Base-by-base conservation (phyloP, 768 basidiomycete genomes). In the Rickenella mellea region DNA sequence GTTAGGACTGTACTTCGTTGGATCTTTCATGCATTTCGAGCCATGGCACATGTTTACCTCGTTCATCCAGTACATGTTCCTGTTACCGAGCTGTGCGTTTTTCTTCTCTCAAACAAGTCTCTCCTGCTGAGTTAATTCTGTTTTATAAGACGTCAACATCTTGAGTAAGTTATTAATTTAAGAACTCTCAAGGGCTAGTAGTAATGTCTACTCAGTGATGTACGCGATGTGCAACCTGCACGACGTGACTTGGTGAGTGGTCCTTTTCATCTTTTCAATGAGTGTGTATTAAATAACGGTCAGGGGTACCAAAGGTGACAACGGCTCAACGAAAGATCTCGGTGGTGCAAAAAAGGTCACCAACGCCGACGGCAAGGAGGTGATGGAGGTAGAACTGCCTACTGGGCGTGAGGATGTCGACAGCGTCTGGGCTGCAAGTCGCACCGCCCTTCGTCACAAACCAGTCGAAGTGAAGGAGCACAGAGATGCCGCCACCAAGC, bases 31-130 rank as follows among this genome's bases (percentile, higher is more conserved):
- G 65, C 88, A 93, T 52, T 62, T 90, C 27, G 93, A 98, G 58
- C 93, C 92, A 0, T 94, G 91, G 90, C 93, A 97, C 71, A 85
- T 97, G 78, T 74, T 97, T 62, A 94, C 93, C 10, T 88, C 81
- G 43, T 91, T 93, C 70, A 55, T 79, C 36, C 86, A 93, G 59
- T 98, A 94, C 63, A 73, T 96, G 71, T 86, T 96, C 71, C 73
- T 92, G 51, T 70, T 91, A 28, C 90, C 90, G 42, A 73, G 72
- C 48, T 80, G 76, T 78, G 47, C 63, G 76, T 66, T 17, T 17
- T 11, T 11, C 12, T 12, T 28, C 14, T 31, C 15, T 41, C 45
- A 9, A 5, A 36, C 20, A 12, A 6, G 37, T 14, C 22, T 27
- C 15, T 27, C 15, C 14, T 32, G 21, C 42, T 40, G 42, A 36